These are phyloP conservation scores for Xylariales sp. DNA, from an alignment of 2,329 filamentous ascomycete genomes.

Conservation along the genomic window DNA sequence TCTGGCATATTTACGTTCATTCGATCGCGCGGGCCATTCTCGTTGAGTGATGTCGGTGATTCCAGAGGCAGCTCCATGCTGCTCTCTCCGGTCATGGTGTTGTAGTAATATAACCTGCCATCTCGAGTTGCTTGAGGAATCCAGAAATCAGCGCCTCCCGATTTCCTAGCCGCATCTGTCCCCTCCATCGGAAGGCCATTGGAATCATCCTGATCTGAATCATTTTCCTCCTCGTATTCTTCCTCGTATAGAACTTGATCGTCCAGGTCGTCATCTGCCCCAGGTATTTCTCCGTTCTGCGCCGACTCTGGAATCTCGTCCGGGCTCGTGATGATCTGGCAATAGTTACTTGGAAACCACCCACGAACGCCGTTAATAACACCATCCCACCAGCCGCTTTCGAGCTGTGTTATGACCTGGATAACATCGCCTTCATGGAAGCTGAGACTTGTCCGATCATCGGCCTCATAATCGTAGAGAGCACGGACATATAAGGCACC, in stretches of 20 bases:
- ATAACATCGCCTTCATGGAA: constrained; percentile 97
- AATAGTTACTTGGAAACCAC: constrained; percentile 99
- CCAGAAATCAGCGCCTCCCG: constrained; percentile 93
- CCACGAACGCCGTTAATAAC: constrained; percentile 94
- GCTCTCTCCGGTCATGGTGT: constrained; percentile 92
- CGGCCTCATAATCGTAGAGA: constrained; percentile 95
- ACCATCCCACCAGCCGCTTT: constrained; percentile 99
- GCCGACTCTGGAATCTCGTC: constrained; percentile 65
- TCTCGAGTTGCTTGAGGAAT: constrained; percentile 95
- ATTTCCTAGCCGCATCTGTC: constrained; percentile 52
- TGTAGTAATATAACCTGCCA: constrained; percentile 94
- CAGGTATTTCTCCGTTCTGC: constrained; percentile 50
- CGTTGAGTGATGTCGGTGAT: constrained; percentile 73
- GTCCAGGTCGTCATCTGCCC: constrained; percentile 58
- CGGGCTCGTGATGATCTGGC: constrained; percentile 73
- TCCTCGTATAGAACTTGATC: constrained; percentile 63
- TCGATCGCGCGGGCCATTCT: constrained; percentile 82
- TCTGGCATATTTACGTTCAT: constrained; percentile 87
- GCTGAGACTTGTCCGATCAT: constrained; percentile 93
- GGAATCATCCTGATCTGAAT: constrained; percentile 56
- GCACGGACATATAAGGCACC: constrained; percentile 87
- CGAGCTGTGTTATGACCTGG: constrained; percentile 94
- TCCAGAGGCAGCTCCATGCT: constrained; percentile 93
- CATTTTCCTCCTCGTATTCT: constrained; percentile 62
- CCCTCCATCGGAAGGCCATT: constrained; percentile 66